A percentile compares a stretch with the other conserved stretches of the same genome.
phyloP scores from a whole-genome alignment of 208 protist genomes.

The Trypanosoma avium region DNA sequence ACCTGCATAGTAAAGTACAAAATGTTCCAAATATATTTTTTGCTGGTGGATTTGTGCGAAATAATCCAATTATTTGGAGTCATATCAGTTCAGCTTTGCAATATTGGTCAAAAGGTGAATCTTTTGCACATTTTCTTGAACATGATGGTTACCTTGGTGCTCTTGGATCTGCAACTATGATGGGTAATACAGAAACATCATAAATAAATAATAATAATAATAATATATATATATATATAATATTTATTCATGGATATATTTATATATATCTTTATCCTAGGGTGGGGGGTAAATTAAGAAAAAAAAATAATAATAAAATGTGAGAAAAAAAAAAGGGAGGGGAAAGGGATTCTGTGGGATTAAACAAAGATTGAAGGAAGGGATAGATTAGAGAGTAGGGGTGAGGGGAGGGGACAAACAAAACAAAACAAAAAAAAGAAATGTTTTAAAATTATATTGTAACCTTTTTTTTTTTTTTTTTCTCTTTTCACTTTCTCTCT shows the following conservation, averaged over 20 bases:
- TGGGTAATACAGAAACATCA: background rate
- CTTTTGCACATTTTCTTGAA: constrained; percentile 92
- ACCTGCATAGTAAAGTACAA: constrained; percentile 92
- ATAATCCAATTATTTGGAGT: constrained; percentile 91
- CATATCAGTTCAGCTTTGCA: constrained; percentile 88
- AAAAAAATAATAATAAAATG: constrained; percentile 5
- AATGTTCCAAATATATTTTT: constrained; percentile 95
- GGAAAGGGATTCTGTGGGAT: background rate
- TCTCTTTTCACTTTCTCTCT: too few relatives aligned
- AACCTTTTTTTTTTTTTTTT: too few relatives aligned
- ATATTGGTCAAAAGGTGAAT: constrained; percentile 94
- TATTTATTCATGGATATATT: too few relatives aligned
- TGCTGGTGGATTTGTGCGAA: constrained; percentile 93
- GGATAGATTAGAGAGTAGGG: too few relatives aligned
- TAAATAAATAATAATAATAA: background rate
- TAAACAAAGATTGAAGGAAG: background rate
- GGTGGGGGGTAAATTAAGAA: background rate
- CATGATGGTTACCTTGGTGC: constrained; percentile 97
- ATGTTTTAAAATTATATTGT: too few relatives aligned
- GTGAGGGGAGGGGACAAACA: too few relatives aligned
- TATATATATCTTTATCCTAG: too few relatives aligned
- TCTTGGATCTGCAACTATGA: constrained; percentile 76
- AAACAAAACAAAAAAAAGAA: too few relatives aligned
- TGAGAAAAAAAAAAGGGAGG: background rate
- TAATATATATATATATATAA: too few relatives aligned